A percentile compares a stretch with the other conserved stretches of the same genome.
Conservation (phyloP, 768 basidiomycete species). For the Phylloporus sp. region DNA sequence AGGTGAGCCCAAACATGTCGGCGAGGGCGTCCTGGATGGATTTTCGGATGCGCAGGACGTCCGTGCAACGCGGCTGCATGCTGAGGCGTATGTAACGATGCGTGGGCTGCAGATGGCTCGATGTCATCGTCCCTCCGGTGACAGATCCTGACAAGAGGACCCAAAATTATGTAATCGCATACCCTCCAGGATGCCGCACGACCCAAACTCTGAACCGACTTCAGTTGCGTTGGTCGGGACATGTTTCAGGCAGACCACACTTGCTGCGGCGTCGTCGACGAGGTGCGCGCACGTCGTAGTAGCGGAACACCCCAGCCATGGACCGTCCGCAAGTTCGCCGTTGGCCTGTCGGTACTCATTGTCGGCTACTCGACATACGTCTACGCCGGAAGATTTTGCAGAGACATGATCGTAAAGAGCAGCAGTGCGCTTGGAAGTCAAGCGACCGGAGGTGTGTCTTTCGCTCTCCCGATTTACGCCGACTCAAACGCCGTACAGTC, state of each 20-base stretch:
- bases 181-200: constrained; percentile 10
- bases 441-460: constrained; percentile 61
- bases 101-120: constrained; percentile 19
- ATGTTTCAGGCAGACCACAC: constrained; percentile 16
- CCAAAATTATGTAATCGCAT: constrained; percentile 20
- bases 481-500: constrained; percentile 39
- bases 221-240: not conserved
- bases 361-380: constrained; percentile 72
- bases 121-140: constrained; percentile 12
- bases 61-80: constrained; percentile 27
- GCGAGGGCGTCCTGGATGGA: constrained; percentile 49
- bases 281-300: constrained; percentile 40
- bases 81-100: constrained; percentile 23
- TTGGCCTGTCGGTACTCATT: constrained; percentile 54
- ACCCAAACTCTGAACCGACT: constrained; percentile 6
- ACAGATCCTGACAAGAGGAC: not conserved
- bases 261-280: constrained; percentile 52
- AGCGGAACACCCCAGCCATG: constrained; percentile 61
- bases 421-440: constrained; percentile 42
- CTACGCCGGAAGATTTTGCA: constrained; percentile 66
- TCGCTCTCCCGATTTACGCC: not conserved
- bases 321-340: constrained; percentile 65
- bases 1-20: constrained; percentile 51
- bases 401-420: constrained; percentile 57
- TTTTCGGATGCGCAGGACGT: constrained; percentile 48